Evolutionary conservation across 805 yeast genomes (phyloP).

Genomic region (Yarrowia porcina): DNA sequence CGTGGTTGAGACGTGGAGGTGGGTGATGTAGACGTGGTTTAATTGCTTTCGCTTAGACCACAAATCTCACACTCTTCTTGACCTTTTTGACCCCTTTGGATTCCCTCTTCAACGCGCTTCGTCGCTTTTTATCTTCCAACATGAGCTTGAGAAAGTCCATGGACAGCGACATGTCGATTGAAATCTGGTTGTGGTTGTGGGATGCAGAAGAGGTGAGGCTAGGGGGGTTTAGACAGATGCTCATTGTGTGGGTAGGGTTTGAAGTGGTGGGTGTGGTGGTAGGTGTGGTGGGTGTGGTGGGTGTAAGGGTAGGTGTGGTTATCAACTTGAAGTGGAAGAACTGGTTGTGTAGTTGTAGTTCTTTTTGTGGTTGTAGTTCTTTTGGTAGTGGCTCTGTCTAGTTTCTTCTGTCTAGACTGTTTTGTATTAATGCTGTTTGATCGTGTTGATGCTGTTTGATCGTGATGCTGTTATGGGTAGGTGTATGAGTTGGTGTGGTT

Average conservation of each 20-base stretch:
- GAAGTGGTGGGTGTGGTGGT: background rate
- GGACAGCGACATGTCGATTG: slow-evolving; percentile 6
- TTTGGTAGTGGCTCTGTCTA: background rate
- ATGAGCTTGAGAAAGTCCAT: slow-evolving; percentile 18
- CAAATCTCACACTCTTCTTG: slow-evolving; percentile 13
- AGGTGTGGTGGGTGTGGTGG: background rate
- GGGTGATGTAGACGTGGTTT: no score
- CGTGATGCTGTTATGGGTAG: no score
- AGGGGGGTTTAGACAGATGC: slow-evolving; percentile 10
- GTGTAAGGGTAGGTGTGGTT: no score
- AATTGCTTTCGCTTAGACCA: background rate
- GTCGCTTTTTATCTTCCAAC: slow-evolving; percentile 7
- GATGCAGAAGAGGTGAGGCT: background rate
- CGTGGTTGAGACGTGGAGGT: background rate
- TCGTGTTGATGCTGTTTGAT: no score
- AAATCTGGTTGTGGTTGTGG: background rate
- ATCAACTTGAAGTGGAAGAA: no score
- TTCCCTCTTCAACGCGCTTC: background rate
- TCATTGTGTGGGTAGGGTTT: background rate
- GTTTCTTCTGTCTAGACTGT: background rate
- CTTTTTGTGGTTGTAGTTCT: no score
- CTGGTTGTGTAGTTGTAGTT: background rate
- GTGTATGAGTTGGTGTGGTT: no score
- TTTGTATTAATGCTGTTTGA: background rate
- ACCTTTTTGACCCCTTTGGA: slow-evolving; percentile 7